Conservation (phyloP, 495 filamentous ascomycete genomes). For the Penicillium antarcticum region DNA sequence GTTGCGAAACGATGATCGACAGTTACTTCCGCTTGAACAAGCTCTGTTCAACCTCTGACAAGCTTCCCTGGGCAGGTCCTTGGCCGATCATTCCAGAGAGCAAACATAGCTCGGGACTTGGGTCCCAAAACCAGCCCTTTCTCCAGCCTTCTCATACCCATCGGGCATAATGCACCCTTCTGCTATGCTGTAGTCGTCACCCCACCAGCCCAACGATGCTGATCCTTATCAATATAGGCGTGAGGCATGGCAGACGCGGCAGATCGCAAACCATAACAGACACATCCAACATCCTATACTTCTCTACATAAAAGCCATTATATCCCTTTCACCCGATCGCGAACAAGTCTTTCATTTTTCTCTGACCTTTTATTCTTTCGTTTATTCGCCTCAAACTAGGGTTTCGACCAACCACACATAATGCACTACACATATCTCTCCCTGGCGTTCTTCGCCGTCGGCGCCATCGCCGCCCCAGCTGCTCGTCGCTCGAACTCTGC, state of each 20-base stretch:
- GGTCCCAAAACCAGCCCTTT: slow-evolving; percentile 4
- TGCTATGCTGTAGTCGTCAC: slow-evolving; percentile 17
- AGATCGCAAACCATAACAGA: slow-evolving; percentile 11
- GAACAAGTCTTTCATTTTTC: slow-evolving; percentile 5
- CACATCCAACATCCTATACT: slow-evolving; percentile 1
- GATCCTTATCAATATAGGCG: slow-evolving; percentile 12
- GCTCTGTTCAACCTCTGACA: not conserved
- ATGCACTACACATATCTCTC: slow-evolving; percentile 26
- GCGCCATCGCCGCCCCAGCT: slow-evolving; percentile 18
- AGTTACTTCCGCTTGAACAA: not conserved
- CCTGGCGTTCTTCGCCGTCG: slow-evolving; percentile 21
- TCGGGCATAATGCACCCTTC: slow-evolving; percentile 6
- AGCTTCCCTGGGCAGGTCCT: slow-evolving; percentile 1
- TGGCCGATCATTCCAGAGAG: slow-evolving; percentile 23
- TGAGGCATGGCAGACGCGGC: slow-evolving; percentile 18
- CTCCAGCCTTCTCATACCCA: slow-evolving; percentile 8
- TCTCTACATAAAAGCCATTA: slow-evolving; percentile 15
- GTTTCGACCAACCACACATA: not conserved
- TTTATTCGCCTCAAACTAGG: slow-evolving; percentile 5
- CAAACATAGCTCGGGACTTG: not conserved
- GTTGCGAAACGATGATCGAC: not conserved
- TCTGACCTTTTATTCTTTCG: slow-evolving; percentile 15
- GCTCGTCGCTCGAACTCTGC: slow-evolving; percentile 4
- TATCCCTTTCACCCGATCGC: slow-evolving; percentile 8
- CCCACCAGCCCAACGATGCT: slow-evolving; percentile 5